phyloP scores from a whole-genome alignment of 495 filamentous ascomycete species.

The Evansstolkia leycettana region DNA sequence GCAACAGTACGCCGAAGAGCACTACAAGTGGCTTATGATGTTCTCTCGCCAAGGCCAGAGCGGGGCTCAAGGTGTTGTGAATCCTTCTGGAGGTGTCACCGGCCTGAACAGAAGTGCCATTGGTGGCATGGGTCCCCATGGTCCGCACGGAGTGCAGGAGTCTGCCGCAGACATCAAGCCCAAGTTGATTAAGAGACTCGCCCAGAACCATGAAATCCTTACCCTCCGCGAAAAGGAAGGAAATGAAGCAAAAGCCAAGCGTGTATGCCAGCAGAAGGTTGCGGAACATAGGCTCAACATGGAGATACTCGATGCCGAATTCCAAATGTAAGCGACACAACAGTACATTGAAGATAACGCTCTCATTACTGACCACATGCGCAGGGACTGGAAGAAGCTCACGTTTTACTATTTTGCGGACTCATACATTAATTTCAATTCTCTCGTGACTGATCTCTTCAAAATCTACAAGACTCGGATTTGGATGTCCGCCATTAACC shows the following conservation, averaged over 20 bases:
- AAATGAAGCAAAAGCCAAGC: constrained; percentile 93
- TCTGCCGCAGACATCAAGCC: constrained; percentile 74
- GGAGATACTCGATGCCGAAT: constrained; percentile 99
- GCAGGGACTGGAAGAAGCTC: constrained; percentile 95
- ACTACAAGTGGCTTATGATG: constrained; percentile 96
- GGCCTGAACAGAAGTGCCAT: constrained; percentile 51
- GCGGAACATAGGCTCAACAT: constrained; percentile 88
- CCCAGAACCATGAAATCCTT: constrained; percentile 79
- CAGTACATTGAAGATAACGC: constrained; percentile 2
- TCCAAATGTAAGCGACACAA: constrained; percentile 69
- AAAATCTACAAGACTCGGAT: constrained; percentile 98
- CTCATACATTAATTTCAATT: constrained; percentile 97
- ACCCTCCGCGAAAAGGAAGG: constrained; percentile 89
- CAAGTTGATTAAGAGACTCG: constrained; percentile 89
- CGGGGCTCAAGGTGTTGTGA: constrained; percentile 46
- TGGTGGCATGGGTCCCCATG: constrained; percentile 62
- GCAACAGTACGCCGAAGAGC: constrained; percentile 80
- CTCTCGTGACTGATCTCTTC: constrained; percentile 91
- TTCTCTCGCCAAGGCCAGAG: constrained; percentile 62
- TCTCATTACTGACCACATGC: constrained; percentile 6
- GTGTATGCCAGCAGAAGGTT: constrained; percentile 91
- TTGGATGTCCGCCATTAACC: constrained; percentile 99
- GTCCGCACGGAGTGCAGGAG: constrained; percentile 60
- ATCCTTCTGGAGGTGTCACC: constrained; percentile 21
- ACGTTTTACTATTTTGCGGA: constrained; percentile 99